Evolutionary conservation across 192 early-diverging fungal species (phyloP), one percentile per base, ranked within the genome.

Genomic region (Phycomyces blakesleeanus): DNA sequence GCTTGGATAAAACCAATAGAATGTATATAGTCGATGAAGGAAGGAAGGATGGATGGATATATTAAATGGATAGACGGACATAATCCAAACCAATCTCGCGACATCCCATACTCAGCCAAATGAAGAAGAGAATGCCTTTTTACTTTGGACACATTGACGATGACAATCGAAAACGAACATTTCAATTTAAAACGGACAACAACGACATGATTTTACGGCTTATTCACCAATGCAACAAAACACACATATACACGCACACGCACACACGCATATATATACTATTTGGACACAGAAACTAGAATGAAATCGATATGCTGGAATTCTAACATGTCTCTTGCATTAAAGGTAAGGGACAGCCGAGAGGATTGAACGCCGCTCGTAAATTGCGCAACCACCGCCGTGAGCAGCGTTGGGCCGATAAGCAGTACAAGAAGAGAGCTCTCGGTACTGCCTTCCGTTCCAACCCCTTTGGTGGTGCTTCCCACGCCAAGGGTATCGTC

Each of bases 401-500:
- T 77, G 92, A 95, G 73, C 87, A 97, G 81, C 89, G 95, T 69
- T 99, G 97, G 97, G 95, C 97, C 40, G 97, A 99, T 73, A 94
- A 96, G 84, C 83, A 89, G 69, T 99, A 95, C 90, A 99, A 99
- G 88, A 91, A 92, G 85, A 85, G 93, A 73, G 93, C 94, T 59
- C 87, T 99, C 61, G 95, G 95, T 77, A 99, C 97, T 71, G 93
- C 94, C 51, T 99, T 81, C 91, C 93, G 91, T 82, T 94, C 86
- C 78, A 96, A 94, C 72, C 97, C 97, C 51, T 99, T 99, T 85
- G 95, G 93, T 84, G 97, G 95, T 62, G 91, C 97, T 50, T 99
- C 97, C 56, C 97, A 99, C 85, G 97, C 97, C 80, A 99, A 99
- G 92, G 97, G 97, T 66, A 99, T 99, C 75, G 95, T 98, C 63